Evolutionary conservation across 495 filamentous ascomycete genomes (phyloP), one percentile per base, ranked within the genome.

Genomic region (Delitschia confertaspora): DNA sequence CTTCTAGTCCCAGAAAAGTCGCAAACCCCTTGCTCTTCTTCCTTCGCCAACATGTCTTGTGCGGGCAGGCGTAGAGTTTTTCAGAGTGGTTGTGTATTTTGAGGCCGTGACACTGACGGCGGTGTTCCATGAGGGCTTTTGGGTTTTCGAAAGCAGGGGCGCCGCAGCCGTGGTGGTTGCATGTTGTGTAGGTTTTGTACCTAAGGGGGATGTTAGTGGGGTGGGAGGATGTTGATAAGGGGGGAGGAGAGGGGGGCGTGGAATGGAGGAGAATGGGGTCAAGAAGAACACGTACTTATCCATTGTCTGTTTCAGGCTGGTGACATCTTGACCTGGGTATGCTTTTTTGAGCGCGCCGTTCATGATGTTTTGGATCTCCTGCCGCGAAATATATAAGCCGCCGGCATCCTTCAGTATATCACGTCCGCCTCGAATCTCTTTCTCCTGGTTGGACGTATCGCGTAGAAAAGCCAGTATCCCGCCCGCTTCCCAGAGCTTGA

Each of bases 321-420:
- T 9, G 19, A 53, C 21, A 34, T 49, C 45, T 22, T 49, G 40
- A 2, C 45, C 40, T 13, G 51, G 45, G 22, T 54, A 45, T 3
- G 45, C 51, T 24, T 45, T 49, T 21, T 54, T 54, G 17, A 48
- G 23, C 10, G 50, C 50, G 22, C 50, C 38, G 35, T 47, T 53
- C 22, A 53, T 25, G 29, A 53, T 37, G 26, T 53, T 53, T 33
- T 47, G 45, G n/a, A 53, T 36, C 24, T 53, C 50, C 29, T 49
- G 38, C 3, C 45, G 32, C 4, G 29, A 37, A 2, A 54, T 11
- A 42, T 54, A 49, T 6, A 40, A 23, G 3, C 51, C 51, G 6
- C 51, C 51, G 7, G 45, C 45, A 14, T 49, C 51, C 8, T 37
- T 39, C 13, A 49, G 20, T 5, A 49, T 24, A 38, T 54, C 51